phyloP scores from a whole-genome alignment of 2,329 filamentous ascomycete genomes.

The Didymosphaeria variabile region DNA sequence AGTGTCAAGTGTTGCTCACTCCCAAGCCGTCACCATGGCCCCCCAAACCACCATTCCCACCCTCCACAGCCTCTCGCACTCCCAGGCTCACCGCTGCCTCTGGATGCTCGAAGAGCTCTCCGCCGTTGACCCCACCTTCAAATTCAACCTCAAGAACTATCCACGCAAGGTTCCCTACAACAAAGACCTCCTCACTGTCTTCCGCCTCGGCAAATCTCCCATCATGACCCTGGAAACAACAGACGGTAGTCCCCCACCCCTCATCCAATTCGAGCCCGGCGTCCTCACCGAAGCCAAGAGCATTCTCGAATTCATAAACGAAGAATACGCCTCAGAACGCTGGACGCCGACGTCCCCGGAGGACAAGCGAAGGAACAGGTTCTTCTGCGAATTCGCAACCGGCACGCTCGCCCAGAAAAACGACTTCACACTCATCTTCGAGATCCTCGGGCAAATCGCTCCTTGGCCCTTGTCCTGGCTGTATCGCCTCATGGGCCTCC shows the following conservation, averaged over 20 bases:
- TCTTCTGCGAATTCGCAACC: conserved; percentile 36
- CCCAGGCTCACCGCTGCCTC: conserved; percentile 15
- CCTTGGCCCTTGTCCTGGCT: conserved; percentile 33
- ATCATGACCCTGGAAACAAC: conserved; percentile 27
- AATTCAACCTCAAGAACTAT: conserved; percentile 34
- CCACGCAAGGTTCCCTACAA: conserved; percentile 23
- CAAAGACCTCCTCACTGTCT: conserved; percentile 25
- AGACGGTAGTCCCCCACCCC: conserved; percentile 14
- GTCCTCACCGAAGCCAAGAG: conserved; percentile 35
- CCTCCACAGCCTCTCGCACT: conserved; percentile 16
- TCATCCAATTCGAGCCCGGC: conserved; percentile 18
- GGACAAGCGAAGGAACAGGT: conserved; percentile 29
- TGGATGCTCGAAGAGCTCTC: conserved; percentile 32
- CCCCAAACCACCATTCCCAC: conserved; percentile 19
- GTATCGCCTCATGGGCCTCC: conserved; percentile 24
- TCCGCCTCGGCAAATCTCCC: conserved; percentile 38
- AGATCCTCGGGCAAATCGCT: conserved; percentile 26
- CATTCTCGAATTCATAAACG: conserved; percentile 37
- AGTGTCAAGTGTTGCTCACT: neutral
- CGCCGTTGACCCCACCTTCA: conserved; percentile 21
- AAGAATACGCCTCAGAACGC: conserved; percentile 28
- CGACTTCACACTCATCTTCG: conserved; percentile 28
- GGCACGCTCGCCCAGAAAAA: conserved; percentile 23
- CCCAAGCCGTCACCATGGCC: neutral
- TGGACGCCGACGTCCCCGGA: conserved; percentile 27